Base-by-base conservation (phyloP, 2,329 filamentous ascomycete species). In the Tolypocladium capitatum region DNA sequence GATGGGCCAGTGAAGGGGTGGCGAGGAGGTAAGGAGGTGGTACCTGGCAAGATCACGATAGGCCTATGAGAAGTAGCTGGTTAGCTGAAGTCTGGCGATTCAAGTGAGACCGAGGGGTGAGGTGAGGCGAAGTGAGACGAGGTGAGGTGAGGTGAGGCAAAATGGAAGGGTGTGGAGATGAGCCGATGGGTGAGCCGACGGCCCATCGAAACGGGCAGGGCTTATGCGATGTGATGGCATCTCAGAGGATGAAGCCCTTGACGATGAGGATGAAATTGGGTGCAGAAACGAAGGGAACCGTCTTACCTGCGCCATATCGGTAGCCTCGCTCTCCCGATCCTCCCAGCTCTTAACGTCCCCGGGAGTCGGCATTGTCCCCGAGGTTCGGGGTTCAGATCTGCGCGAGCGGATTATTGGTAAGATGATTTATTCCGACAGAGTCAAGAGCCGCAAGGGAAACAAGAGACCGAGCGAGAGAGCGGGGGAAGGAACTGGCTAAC, bases 41-140 rank as follows among this genome's bases (percentile, higher is more conserved):
- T 53, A 56, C 55, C 52, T 55, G 6, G 49, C 48, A 10, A 56
- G 38, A 8, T 56, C 53, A 27, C 48, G 52, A 45, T 54, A 53
- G 14, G 53, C 49, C 52, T 54, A 20, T 35, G 5, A 30, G 24
- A 18, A 28, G 16, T 18, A 11, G 24, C 27, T 28, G n/a, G 38
- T 42, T 13, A 42, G 38, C 38, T 42, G 4, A 30, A 13, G 24
- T 10, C 36, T 27, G 16, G 5, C 4, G 38, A 28, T 5, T 10
- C 8, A 9, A 18, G 24, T 11, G 24, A 18, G 38, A 8, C 14
- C 18, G 24, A 6, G 8, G 28, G 28, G 21, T 14, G 24, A n/a
- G 14, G 13, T 6, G 20, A 38, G 11, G 13, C 5, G 36, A 27
- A n/a, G n/a, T n/a, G n/a, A n/a, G n/a, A n/a, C n/a, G n/a, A n/a